These are phyloP conservation scores for Arthrobotrys entomopaga DNA, from an alignment of 2,329 filamentous ascomycete genomes.

Conservation along the genomic window DNA sequence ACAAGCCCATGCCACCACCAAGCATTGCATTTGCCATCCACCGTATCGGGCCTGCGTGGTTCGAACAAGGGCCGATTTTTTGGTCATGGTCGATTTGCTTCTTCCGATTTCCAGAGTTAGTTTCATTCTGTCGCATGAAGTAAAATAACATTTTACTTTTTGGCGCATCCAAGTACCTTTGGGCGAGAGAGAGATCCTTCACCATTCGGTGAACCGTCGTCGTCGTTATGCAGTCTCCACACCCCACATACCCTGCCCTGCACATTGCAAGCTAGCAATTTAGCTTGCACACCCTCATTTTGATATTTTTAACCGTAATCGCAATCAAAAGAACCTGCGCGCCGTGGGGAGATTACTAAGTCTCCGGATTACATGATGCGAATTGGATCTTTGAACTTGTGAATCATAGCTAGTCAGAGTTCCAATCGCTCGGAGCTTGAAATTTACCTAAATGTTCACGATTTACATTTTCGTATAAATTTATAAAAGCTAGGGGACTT, in stretches of 20 bases:
- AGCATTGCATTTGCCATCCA: slow-evolving; percentile 35
- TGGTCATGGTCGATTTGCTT: slow-evolving; percentile 33
- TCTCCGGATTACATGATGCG: slow-evolving; percentile 42
- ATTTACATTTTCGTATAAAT: slow-evolving; percentile 40
- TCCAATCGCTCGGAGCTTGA: slow-evolving; percentile 10
- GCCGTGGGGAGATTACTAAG: slow-evolving; percentile 42
- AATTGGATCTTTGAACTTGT: slow-evolving; percentile 5
- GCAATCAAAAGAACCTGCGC: slow-evolving; percentile 23
- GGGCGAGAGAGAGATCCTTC: slow-evolving; percentile 32
- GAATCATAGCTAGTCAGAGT: slow-evolving; percentile 33
- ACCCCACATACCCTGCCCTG: slow-evolving; percentile 9
- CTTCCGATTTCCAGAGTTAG: slow-evolving; percentile 8
- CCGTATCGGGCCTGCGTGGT: slow-evolving; percentile 38
- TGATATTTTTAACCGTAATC: slow-evolving; percentile 31
- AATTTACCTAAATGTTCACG: background rate
- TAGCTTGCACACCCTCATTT: slow-evolving; percentile 15
- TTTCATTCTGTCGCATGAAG: slow-evolving; percentile 11
- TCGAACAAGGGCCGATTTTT: slow-evolving; percentile 26
- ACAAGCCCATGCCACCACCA: slow-evolving; percentile 32
- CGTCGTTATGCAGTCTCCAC: slow-evolving; percentile 9
- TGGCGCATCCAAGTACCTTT: slow-evolving; percentile 20
- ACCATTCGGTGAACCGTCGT: slow-evolving; percentile 9
- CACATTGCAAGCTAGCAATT: too few relatives aligned
- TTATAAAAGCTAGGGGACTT: slow-evolving; percentile 42
- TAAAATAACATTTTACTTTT: background rate